Percentiles rank a stretch among this genome's conserved stretches.
Conservation (phyloP, 495 filamentous ascomycete genomes). For the Hypoxylon crocopeplum region DNA sequence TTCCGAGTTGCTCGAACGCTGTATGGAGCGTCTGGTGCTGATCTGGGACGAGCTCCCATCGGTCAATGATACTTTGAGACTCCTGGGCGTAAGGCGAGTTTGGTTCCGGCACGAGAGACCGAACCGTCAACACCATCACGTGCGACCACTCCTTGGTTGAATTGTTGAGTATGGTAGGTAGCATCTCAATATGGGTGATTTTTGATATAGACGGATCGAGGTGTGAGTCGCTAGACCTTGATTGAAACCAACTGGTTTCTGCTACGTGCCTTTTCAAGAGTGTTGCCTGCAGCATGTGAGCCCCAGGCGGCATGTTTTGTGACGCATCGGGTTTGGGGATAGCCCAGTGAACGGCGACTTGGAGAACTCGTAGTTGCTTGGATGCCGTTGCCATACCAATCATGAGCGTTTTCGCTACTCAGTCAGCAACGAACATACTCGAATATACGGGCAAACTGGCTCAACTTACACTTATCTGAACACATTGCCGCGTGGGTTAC, state of each 20-base stretch:
- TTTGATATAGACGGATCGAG: conserved; percentile 62
- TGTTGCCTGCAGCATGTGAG: conserved; percentile 46
- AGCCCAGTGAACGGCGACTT: conserved; percentile 63
- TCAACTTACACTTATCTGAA: conserved; percentile 67
- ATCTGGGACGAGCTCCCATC: conserved; percentile 75
- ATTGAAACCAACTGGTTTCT: conserved; percentile 56
- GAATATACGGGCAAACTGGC: neutral
- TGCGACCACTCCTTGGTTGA: conserved; percentile 56
- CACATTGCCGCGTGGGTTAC: conserved; percentile 83
- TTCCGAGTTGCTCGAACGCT: conserved; percentile 75
- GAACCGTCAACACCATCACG: conserved; percentile 73
- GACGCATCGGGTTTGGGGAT: conserved; percentile 46
- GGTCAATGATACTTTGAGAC: conserved; percentile 70
- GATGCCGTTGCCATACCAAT: conserved; percentile 70
- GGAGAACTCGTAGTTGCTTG: conserved; percentile 69
- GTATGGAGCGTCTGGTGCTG: conserved; percentile 67
- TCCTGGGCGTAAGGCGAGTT: conserved; percentile 64
- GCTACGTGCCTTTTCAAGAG: conserved; percentile 59
- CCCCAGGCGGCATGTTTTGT: conserved; percentile 44
- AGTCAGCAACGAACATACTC: conserved; percentile 13
- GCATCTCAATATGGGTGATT: conserved; percentile 70
- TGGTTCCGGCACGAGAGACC: conserved; percentile 64
- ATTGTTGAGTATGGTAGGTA: conserved; percentile 64
- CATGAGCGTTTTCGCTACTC: conserved; percentile 59
- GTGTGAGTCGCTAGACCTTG: conserved; percentile 48